A percentile compares a stretch with the other conserved stretches of the same genome.
Evolutionary conservation across 2,329 filamentous ascomycete species (phyloP).

Genomic region (Fusarium armeniacum): DNA sequence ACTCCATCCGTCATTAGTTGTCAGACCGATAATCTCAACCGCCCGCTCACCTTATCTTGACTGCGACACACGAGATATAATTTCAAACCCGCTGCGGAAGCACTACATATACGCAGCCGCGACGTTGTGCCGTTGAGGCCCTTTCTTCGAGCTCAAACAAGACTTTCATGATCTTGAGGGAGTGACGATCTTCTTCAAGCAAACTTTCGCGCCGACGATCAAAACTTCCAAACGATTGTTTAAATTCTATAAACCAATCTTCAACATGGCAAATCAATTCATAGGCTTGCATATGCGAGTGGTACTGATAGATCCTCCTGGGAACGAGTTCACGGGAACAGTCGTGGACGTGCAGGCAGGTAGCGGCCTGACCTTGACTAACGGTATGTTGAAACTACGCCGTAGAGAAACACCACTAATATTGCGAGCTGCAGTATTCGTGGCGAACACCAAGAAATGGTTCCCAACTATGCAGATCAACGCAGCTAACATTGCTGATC

Average conservation of each 20-base stretch:
- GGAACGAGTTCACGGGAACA: conserved; percentile 75
- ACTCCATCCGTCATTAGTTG: conserved; percentile 30
- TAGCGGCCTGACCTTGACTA: conserved; percentile 76
- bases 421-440: conserved; percentile 53
- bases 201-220: conserved; percentile 27
- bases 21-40: conserved; percentile 26
- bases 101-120: not conserved
- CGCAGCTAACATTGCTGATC: conserved; percentile 61
- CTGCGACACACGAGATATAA: not conserved
- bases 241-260: not conserved
- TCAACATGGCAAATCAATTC: conserved; percentile 71
- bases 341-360: conserved; percentile 77
- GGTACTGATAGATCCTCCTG: conserved; percentile 75
- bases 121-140: conserved; percentile 19
- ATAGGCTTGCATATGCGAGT: conserved; percentile 83
- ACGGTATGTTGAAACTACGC: conserved; percentile 68
- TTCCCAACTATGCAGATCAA: conserved; percentile 61
- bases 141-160: conserved; percentile 10
- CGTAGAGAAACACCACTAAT: conserved; percentile 17
- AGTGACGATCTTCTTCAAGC: conserved; percentile 31
- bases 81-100: not conserved
- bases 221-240: conserved; percentile 2
- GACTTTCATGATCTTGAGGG: conserved; percentile 45
- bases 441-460: conserved; percentile 60
- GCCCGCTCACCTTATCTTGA: conserved; percentile 9